Percentiles rank a stretch among this genome's conserved stretches.
phyloP scores from a whole-genome alignment of 768 basidiomycete genomes.

The Boletus rubropictus region DNA sequence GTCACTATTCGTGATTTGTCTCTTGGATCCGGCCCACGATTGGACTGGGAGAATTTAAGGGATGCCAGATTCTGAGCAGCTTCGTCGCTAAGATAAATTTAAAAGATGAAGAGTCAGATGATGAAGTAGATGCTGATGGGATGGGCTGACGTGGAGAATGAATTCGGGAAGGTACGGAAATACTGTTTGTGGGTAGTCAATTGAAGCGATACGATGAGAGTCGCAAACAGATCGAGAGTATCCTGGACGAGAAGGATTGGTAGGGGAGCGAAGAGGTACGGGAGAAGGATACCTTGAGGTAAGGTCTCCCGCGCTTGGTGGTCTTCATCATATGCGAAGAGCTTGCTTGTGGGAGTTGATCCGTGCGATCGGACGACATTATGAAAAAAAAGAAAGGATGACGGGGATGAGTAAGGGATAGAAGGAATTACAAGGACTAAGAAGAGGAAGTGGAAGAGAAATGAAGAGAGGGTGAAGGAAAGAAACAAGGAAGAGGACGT shows the following conservation, averaged over 20 bases:
- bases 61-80: conserved; percentile 89
- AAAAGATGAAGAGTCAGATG: conserved; percentile 7
- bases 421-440: conserved; percentile 26
- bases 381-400: conserved; percentile 20
- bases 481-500: conserved; percentile 27
- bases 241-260: conserved; percentile 50
- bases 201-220: conserved; percentile 88
- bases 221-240: conserved; percentile 96
- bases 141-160: conserved; percentile 83
- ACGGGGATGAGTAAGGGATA: conserved; percentile 4
- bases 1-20: conserved; percentile 98
- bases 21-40: conserved; percentile 95
- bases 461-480: conserved; percentile 30
- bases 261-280: conserved; percentile 5
- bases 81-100: conserved; percentile 91
- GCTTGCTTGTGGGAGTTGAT: conserved; percentile 45
- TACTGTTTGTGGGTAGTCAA: conserved; percentile 89
- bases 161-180: conserved; percentile 91
- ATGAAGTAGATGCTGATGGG: not conserved
- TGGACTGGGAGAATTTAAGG: conserved; percentile 98
- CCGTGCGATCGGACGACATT: conserved; percentile 39
- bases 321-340: conserved; percentile 99
- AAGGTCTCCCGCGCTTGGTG: conserved; percentile 91
- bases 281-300: conserved; percentile 63
- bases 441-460: conserved; percentile 16